Percentiles rank a stretch among this genome's conserved stretches.
Evolutionary conservation across 2,329 filamentous ascomycete genomes (phyloP).

Genomic region (Metarhizium album): DNA sequence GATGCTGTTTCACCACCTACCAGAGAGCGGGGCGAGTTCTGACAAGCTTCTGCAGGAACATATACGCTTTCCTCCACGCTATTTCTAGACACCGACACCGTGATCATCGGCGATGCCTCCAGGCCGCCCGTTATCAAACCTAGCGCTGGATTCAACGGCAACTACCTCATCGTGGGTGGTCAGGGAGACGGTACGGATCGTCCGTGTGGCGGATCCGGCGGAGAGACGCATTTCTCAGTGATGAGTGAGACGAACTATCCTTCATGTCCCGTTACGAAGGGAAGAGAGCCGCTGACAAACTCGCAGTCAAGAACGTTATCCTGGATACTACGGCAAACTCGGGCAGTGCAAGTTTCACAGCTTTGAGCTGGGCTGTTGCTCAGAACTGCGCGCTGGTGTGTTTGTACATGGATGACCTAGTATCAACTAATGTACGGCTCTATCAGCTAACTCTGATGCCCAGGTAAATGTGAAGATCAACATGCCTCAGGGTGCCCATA

Average conservation of each 20-base stretch:
- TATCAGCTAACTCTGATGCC: not conserved
- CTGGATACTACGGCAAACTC: constrained; percentile 11
- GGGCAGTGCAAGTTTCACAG: constrained; percentile 8
- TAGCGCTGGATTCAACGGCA: constrained; percentile 52
- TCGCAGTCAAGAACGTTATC: constrained; percentile 11
- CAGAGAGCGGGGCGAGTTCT: not conserved
- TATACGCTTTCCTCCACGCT: constrained; percentile 10
- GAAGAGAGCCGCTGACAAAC: not conserved
- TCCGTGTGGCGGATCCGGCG: constrained; percentile 9
- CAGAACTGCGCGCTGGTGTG: constrained; percentile 12
- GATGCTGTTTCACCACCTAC: no score
- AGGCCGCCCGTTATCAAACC: constrained; percentile 62
- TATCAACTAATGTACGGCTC: no score
- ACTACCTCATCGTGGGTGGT: constrained; percentile 11
- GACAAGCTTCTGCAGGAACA: constrained; percentile 4
- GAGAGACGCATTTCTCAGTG: constrained; percentile 12
- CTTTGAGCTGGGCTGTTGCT: constrained; percentile 12
- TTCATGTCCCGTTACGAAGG: no score
- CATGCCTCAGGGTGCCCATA: constrained; percentile 20
- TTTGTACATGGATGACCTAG: not conserved
- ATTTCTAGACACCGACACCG: constrained; percentile 42
- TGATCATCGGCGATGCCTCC: constrained; percentile 68
- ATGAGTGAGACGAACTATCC: constrained; percentile 6
- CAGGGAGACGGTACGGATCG: constrained; percentile 8
- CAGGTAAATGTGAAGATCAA: constrained; percentile 25